phyloP scores from a whole-genome alignment of 2,329 filamentous ascomycete species.

The Beauveria varroae region DNA sequence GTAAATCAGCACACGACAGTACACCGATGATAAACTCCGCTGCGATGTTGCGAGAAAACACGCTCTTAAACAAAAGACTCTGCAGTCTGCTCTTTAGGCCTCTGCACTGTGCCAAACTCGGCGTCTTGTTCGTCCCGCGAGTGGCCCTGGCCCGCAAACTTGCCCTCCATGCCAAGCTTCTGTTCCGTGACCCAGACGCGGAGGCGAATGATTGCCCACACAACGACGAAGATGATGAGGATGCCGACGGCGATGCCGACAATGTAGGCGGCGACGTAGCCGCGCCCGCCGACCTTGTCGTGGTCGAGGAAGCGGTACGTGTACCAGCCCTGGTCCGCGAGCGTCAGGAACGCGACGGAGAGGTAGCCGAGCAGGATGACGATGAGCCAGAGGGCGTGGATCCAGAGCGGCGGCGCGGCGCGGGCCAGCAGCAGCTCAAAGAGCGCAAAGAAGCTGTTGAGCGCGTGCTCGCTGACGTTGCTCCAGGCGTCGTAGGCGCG shows the following conservation, averaged over 20 bases:
- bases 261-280: slow-evolving; percentile 48
- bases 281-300: slow-evolving; percentile 36
- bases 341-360: slow-evolving; percentile 64
- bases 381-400: slow-evolving; percentile 61
- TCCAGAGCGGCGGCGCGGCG: slow-evolving; percentile 49
- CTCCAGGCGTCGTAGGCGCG: slow-evolving; percentile 49
- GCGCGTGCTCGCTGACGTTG: slow-evolving; percentile 65
- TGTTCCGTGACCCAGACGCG: slow-evolving; percentile 42
- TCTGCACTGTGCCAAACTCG: not conserved
- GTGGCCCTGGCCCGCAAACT: slow-evolving; percentile 26
- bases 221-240: slow-evolving; percentile 44
- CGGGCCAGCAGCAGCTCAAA: slow-evolving; percentile 66
- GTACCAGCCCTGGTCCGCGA: slow-evolving; percentile 64
- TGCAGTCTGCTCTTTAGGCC: not conserved
- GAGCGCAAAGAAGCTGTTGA: slow-evolving; percentile 69
- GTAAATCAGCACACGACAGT: not conserved
- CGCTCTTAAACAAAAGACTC: not conserved
- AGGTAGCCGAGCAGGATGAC: slow-evolving; percentile 67
- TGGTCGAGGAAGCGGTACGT: slow-evolving; percentile 73
- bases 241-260: slow-evolving; percentile 49
- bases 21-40: not conserved
- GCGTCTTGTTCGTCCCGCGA: not conserved
- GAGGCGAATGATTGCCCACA: slow-evolving; percentile 42
- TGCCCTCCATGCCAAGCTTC: slow-evolving; percentile 36
- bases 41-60: not conserved